Percentiles rank a stretch among this genome's conserved stretches.
Evolutionary conservation across 2,329 filamentous ascomycete genomes (phyloP).

Genomic region (Sclerotinia trifoliorum): DNA sequence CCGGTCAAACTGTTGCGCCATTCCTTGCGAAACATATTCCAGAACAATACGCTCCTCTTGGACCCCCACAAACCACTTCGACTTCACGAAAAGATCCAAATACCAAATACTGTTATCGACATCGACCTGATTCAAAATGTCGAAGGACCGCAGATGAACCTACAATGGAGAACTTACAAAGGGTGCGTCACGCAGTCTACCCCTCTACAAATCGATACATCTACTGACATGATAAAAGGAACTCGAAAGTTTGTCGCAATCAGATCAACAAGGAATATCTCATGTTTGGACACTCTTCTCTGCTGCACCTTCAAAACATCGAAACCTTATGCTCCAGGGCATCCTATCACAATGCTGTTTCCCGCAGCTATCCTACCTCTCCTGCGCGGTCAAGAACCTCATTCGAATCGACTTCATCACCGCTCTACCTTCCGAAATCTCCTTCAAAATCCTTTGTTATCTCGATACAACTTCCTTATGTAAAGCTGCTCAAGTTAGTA

Average conservation of each 20-base stretch:
- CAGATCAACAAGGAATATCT: conserved; percentile 91
- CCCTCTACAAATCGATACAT: not conserved
- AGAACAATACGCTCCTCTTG: conserved; percentile 78
- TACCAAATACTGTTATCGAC: conserved; percentile 93
- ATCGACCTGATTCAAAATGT: conserved; percentile 91
- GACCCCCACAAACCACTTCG: conserved; percentile 46
- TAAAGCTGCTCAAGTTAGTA: conserved; percentile 92
- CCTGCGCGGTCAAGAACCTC: conserved; percentile 85
- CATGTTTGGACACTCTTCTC: conserved; percentile 99
- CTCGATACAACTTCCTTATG: conserved; percentile 93
- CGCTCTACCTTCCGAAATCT: conserved; percentile 83
- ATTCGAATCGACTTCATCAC: conserved; percentile 97
- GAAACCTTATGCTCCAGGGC: conserved; percentile 93
- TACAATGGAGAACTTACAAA: conserved; percentile 93
- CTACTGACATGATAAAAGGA: conserved; percentile 52
- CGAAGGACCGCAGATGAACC: conserved; percentile 88
- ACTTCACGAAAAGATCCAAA: conserved; percentile 57
- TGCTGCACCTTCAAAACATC: conserved; percentile 87
- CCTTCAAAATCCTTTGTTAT: conserved; percentile 88
- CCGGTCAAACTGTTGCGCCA: conserved; percentile 48
- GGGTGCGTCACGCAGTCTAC: conserved; percentile 52
- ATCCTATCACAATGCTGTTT: conserved; percentile 97
- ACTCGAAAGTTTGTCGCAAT: conserved; percentile 75
- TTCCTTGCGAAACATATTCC: conserved; percentile 92
- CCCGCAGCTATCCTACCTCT: conserved; percentile 90